Evolutionary conservation across 306 rosid species (phyloP), one percentile per base, ranked within the genome.

Genomic region (Prunus salicina): DNA sequence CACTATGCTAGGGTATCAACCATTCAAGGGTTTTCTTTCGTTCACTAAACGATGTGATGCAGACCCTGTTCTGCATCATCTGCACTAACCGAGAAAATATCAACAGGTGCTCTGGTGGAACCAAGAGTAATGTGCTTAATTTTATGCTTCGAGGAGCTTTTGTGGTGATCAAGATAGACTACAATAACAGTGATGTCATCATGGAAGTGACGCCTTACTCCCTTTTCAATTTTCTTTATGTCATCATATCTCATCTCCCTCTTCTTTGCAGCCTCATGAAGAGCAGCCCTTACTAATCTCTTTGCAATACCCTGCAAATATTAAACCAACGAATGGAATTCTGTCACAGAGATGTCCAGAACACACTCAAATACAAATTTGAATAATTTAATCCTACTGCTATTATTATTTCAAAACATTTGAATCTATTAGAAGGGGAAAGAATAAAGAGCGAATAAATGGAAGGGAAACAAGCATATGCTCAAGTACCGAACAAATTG

Each of bases 111-210:
- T 78, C 76, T 87, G 56, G 93, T 90, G 78, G 74, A 85, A 76
- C 91, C 82, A 18, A 84, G 74, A 45, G 78, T n/a, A n/a, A 58
- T 77, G 69, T 81, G 86, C 78, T 86, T 86, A 30, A 76, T 68
- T 80, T 84, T 84, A 20, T 58, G 66, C 38, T 30, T 80, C 19
- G 93, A 68, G 71, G 92, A 80, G 62, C 83, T 72, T 45, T 74
- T 80, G 45, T 79, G 90, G 67, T 90, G 93, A 81, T 92, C 96
- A 58, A 95, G 97, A 72, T 88, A 92, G 46, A 95, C 82, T 32
- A 95, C 99, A 43, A 95, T 51, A 32, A 92, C 99, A 19, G 97
- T 92, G 64, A 95, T 92, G 69, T 95, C 99, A 56, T 95, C 99
- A 51, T 95, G 99, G 77, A 92, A 89, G 76, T 88, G 92, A 15